phyloP scores from a whole-genome alignment of 1,139 yeast genomes.

The Candida dubliniensis region DNA sequence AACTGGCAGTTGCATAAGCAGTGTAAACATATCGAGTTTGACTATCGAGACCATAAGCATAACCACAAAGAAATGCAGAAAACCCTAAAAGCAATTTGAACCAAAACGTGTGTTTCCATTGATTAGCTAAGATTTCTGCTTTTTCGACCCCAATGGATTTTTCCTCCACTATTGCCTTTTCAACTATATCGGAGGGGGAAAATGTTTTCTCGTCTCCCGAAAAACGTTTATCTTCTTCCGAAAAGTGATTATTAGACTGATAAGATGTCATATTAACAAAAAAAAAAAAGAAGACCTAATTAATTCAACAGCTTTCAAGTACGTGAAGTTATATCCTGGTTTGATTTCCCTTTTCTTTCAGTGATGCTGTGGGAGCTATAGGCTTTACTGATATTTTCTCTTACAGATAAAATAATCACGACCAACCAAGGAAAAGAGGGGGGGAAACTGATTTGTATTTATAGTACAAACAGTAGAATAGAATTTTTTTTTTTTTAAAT shows the following conservation, averaged over 20 bases:
- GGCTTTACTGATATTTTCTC: too few relatives aligned
- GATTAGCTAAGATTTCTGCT: slow-evolving; percentile 34
- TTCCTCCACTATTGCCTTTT: slow-evolving; percentile 13
- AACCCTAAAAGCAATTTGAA: slow-evolving; percentile 42
- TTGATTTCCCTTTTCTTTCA: too few relatives aligned
- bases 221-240: neutral
- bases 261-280: neutral
- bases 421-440: too few relatives aligned
- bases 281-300: too few relatives aligned
- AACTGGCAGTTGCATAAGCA: slow-evolving; percentile 55
- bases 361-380: too few relatives aligned
- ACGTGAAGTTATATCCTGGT: too few relatives aligned
- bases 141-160: slow-evolving; percentile 32
- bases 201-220: slow-evolving; percentile 3
- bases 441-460: too few relatives aligned
- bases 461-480: too few relatives aligned
- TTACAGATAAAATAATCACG: too few relatives aligned
- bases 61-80: slow-evolving; percentile 58
- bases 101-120: slow-evolving; percentile 23
- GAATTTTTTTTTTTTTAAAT: too few relatives aligned
- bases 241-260: neutral
- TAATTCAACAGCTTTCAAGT: too few relatives aligned
- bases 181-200: slow-evolving; percentile 2
- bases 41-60: slow-evolving; percentile 67
- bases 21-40: slow-evolving; percentile 52